These are phyloP conservation scores for Sporisorium graminicola DNA, from an alignment of 1,284 basidiomycete species.

Conservation along the genomic window DNA sequence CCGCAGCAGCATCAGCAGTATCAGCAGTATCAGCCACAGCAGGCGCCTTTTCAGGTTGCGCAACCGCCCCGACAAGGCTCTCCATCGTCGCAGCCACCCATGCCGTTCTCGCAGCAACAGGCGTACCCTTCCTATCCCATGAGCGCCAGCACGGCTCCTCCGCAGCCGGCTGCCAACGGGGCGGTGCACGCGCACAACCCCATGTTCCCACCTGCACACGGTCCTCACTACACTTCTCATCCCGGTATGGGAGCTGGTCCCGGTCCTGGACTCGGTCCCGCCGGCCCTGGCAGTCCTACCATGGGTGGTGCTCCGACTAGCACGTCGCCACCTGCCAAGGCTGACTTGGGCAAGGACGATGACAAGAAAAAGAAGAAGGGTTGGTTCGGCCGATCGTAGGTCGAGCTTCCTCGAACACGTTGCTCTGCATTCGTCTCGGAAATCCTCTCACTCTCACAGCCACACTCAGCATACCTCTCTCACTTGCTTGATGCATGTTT, in stretches of 20 bases:
- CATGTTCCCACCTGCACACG: constrained; percentile 23
- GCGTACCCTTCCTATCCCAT: constrained; percentile 50
- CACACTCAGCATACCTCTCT: constrained; percentile 3
- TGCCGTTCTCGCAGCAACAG: constrained; percentile 30
- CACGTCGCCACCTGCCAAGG: constrained; percentile 11
- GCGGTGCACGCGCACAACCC: constrained; percentile 14
- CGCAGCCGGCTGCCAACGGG: constrained; percentile 11
- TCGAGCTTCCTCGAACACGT: neutral
- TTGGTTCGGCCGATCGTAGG: constrained; percentile 48
- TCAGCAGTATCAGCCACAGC: constrained; percentile 3
- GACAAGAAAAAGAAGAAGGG: constrained; percentile 54
- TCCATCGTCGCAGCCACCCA: constrained; percentile 7
- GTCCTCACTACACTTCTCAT: constrained; percentile 15
- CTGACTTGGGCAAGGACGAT: constrained; percentile 25
- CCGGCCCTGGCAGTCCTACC: neutral
- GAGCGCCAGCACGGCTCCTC: constrained; percentile 25
- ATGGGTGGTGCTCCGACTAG: constrained; percentile 1
- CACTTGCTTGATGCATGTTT: too few species aligned
- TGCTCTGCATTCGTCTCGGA: neutral
- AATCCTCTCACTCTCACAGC: constrained; percentile 2
- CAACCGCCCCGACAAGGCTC: constrained; percentile 14
- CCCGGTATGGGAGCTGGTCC: constrained; percentile 19
- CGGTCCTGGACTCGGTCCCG: constrained; percentile 8
- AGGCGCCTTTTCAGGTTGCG: neutral
- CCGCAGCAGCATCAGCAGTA: constrained; percentile 14